A percentile compares a stretch with the other conserved stretches of the same genome.
These are phyloP conservation scores for Erodium moschatum DNA, from an alignment of 441 rosid species.

Conservation along the genomic window DNA sequence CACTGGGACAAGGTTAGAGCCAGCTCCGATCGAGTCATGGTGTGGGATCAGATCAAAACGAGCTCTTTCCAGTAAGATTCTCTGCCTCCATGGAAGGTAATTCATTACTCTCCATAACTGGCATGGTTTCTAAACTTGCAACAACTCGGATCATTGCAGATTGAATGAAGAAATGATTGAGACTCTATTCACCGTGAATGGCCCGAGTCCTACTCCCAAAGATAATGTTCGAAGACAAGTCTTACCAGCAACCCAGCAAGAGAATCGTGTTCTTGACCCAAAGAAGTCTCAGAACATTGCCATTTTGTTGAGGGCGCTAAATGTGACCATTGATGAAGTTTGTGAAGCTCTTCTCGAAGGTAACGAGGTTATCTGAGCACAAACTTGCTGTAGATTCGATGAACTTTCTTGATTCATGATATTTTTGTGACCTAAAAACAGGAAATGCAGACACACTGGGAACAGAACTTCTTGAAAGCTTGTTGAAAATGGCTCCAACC, in stretches of 20 bases:
- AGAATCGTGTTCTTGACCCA: constrained; percentile 91
- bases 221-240: constrained; percentile 54
- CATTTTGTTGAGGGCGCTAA: constrained; percentile 35
- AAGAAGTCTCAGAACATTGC: constrained; percentile 98
- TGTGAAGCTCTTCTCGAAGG: constrained; percentile 94
- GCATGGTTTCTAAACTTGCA: no score
- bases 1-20: constrained; percentile 99
- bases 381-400: no score
- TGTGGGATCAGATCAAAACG: constrained; percentile 91
- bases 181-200: constrained; percentile 74
- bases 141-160: constrained; percentile 26
- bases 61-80: constrained; percentile 81
- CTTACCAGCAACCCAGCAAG: constrained; percentile 55
- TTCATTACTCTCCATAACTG: no score
- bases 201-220: constrained; percentile 48
- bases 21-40: constrained; percentile 88
- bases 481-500: constrained; percentile 35
- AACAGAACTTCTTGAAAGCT: constrained; percentile 81
- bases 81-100: neutral
- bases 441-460: constrained; percentile 84
- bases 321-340: constrained; percentile 66
- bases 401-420: no score
- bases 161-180: constrained; percentile 95
- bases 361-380: constrained; percentile 14
- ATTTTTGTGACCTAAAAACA: constrained; percentile 17